phyloP scores from a whole-genome alignment of 2,329 filamentous ascomycete genomes.

The Rugonectria rugulosa region DNA sequence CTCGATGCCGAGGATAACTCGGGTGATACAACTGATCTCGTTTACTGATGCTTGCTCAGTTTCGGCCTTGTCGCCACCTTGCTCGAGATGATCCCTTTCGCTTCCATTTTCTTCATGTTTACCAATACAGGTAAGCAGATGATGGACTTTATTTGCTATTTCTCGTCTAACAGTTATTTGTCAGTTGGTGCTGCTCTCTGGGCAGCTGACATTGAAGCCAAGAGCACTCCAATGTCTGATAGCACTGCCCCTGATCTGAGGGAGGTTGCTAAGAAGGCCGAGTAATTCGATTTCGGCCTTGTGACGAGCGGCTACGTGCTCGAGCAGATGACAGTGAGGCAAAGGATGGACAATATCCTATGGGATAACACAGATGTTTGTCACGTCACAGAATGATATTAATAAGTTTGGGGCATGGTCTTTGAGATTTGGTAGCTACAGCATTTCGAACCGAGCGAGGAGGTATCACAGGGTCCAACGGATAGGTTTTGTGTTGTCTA shows the following conservation, averaged over 20 bases:
- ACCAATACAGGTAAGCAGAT: constrained; percentile 86
- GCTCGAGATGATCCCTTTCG: constrained; percentile 84
- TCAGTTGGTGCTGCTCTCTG: constrained; percentile 89
- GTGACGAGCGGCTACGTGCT: no score
- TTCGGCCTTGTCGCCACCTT: constrained; percentile 78
- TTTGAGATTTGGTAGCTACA: neutral
- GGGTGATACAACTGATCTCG: constrained; percentile 11
- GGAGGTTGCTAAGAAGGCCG: constrained; percentile 57
- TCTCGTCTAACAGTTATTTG: no score
- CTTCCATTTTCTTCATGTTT: constrained; percentile 84
- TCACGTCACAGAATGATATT: neutral
- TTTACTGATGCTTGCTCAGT: constrained; percentile 53
- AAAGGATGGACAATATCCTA: no score
- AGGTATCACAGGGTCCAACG: neutral
- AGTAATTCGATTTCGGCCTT: constrained; percentile 38
- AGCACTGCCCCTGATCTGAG: constrained; percentile 60
- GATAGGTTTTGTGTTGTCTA: constrained; percentile 3
- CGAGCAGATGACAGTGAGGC: no score
- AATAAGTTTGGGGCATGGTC: no score
- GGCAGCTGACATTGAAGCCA: constrained; percentile 83
- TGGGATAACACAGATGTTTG: no score
- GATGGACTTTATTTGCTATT: no score
- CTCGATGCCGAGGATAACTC: neutral
- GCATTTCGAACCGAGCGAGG: constrained; percentile 13
- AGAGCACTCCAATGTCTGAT: constrained; percentile 57